Percentiles rank a stretch among this genome's conserved stretches.
These are phyloP conservation scores for Thelonectria discophora DNA, from an alignment of 2,329 filamentous ascomycete genomes.

Conservation along the genomic window DNA sequence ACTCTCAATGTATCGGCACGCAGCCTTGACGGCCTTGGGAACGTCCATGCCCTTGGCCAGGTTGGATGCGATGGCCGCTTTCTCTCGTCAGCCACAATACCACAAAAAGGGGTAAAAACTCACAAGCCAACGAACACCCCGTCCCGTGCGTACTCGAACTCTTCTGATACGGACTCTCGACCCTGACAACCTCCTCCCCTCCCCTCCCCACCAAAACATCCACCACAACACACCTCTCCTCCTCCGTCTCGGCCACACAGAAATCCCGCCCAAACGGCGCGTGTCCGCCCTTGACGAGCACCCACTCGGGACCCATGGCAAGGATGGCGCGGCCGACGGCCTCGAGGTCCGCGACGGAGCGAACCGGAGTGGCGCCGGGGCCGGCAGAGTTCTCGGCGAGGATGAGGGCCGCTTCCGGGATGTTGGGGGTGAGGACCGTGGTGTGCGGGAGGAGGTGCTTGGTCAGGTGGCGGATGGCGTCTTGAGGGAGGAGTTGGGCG, in stretches of 20 bases:
- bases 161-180: conserved; percentile 75
- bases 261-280: conserved; percentile 75
- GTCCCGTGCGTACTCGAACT: conserved; percentile 92
- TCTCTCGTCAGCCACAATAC: neutral
- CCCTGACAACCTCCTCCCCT: conserved; percentile 61
- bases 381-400: conserved; percentile 63
- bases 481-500: conserved; percentile 70
- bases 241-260: conserved; percentile 63
- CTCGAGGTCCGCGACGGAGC: conserved; percentile 72
- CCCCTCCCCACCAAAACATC: conserved; percentile 77
- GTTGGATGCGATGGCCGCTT: conserved; percentile 79
- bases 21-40: conserved; percentile 69
- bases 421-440: conserved; percentile 78
- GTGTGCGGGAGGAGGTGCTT: conserved; percentile 69
- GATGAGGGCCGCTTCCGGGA: conserved; percentile 76
- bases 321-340: conserved; percentile 72
- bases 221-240: conserved; percentile 73
- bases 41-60: conserved; percentile 68
- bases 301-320: conserved; percentile 76
- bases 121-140: conserved; percentile 90
- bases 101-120: conserved; percentile 45
- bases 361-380: conserved; percentile 50
- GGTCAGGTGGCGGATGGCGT: conserved; percentile 70
- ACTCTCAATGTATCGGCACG: conserved; percentile 75
- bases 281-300: conserved; percentile 92